phyloP scores from a whole-genome alignment of 345 rosid species.

The Gossypium longicalyx region DNA sequence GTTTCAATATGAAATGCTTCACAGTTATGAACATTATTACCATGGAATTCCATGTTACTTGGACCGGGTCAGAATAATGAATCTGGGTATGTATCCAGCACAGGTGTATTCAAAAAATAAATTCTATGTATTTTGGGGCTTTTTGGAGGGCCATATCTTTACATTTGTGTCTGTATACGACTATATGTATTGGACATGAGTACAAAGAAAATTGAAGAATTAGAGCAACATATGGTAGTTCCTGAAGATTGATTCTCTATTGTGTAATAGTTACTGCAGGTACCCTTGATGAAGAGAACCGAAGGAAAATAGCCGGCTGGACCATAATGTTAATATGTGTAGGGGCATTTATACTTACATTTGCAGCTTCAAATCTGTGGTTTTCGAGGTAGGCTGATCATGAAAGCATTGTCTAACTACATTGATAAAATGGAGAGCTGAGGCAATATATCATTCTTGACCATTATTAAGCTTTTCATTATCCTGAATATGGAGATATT shows the following conservation, averaged over 20 bases:
- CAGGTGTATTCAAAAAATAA: too few species aligned
- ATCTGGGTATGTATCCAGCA: too few species aligned
- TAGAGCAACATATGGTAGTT: neutral
- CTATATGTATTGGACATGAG: neutral
- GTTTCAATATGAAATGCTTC: too few species aligned
- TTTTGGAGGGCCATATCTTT: neutral
- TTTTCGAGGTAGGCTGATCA: slow-evolving; percentile 60
- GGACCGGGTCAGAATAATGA: too few species aligned
- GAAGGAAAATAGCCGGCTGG: slow-evolving; percentile 87
- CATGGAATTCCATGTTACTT: too few species aligned
- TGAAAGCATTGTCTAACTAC: slow-evolving; percentile 1
- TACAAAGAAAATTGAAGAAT: neutral
- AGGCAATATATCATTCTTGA: neutral
- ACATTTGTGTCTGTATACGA: neutral
- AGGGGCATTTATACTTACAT: slow-evolving; percentile 71
- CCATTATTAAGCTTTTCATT: neutral
- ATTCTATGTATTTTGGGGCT: neutral
- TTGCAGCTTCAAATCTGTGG: slow-evolving; percentile 56
- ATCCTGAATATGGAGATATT: neutral
- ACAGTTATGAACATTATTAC: too few species aligned
- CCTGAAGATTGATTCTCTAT: neutral
- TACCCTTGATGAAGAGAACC: slow-evolving; percentile 44
- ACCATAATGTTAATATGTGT: slow-evolving; percentile 70
- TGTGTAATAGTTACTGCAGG: slow-evolving; percentile 34
- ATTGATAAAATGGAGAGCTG: neutral